A percentile compares a stretch with the other conserved stretches of the same genome.
Evolutionary conservation across 208 protist species (phyloP).

Genomic region (Angomonas desouzai): DNA sequence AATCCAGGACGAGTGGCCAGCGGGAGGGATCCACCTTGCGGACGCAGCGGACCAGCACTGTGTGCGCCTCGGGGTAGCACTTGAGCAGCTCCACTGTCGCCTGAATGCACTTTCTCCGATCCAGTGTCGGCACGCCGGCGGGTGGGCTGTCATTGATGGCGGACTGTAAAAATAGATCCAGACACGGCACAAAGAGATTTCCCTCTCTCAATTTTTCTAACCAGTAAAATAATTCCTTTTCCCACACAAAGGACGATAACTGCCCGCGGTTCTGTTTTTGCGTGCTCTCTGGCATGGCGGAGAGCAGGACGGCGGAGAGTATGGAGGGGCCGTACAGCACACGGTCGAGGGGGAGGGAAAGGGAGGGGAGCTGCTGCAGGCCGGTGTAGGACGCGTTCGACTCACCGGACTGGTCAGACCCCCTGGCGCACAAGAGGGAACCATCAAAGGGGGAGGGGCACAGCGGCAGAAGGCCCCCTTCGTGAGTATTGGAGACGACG

Average conservation of each 20-base stretch:
- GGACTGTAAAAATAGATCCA: constrained; percentile 65
- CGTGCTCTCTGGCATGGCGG: constrained; percentile 13
- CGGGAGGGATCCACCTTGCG: constrained; percentile 70
- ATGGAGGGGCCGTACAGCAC: constrained; percentile 57
- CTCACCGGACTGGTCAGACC: constrained; percentile 14
- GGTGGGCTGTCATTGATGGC: constrained; percentile 51
- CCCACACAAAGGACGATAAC: constrained; percentile 37
- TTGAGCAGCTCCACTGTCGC: constrained; percentile 46
- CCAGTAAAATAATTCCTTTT: constrained; percentile 50
- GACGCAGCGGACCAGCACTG: constrained; percentile 59
- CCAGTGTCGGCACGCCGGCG: constrained; percentile 26
- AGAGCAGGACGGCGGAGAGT: constrained; percentile 34
- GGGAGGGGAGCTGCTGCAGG: neutral
- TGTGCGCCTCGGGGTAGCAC: constrained; percentile 66
- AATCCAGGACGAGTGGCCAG: constrained; percentile 58
- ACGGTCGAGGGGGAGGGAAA: constrained; percentile 10
- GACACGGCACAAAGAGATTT: constrained; percentile 44
- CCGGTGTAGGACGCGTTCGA: neutral
- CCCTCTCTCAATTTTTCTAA: constrained; percentile 56
- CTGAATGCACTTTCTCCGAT: constrained; percentile 39
- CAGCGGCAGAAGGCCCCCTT: constrained; percentile 42
- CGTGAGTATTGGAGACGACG: constrained; percentile 22
- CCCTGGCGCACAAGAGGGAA: constrained; percentile 31
- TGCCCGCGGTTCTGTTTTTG: constrained; percentile 12
- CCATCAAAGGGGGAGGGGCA: constrained; percentile 57